Evolutionary conservation across 129 eudicot species (phyloP).

Genomic region (Daucus carota): DH1_v3.0 NC_030385.2:36915001-36915500

Average conservation of each 20-base stretch:
- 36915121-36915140: not conserved
- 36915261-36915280: constrained; percentile 73
- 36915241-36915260: constrained; percentile 97
- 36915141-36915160: not conserved
- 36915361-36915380: not conserved
- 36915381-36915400: constrained; percentile 76
- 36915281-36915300: constrained; percentile 93
- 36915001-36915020: too few species aligned
- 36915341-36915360: not conserved
- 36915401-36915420: constrained; percentile 93
- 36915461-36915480: constrained; percentile 73
- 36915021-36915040: too few species aligned
- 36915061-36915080: not conserved
- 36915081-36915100: not conserved
- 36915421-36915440: constrained; percentile 79
- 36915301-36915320: constrained; percentile 35
- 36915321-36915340: not conserved
- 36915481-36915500: constrained; percentile 79
- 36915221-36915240: constrained; percentile 89
- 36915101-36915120: too few species aligned
- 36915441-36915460: constrained; percentile 83
- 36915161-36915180: not conserved
- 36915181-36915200: not conserved
- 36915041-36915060: not conserved
- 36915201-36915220: not conserved